Evolutionary conservation across 768 basidiomycete genomes (phyloP), one percentile per base, ranked within the genome.

Genomic region (Cyclocybe cylindracea): DNA sequence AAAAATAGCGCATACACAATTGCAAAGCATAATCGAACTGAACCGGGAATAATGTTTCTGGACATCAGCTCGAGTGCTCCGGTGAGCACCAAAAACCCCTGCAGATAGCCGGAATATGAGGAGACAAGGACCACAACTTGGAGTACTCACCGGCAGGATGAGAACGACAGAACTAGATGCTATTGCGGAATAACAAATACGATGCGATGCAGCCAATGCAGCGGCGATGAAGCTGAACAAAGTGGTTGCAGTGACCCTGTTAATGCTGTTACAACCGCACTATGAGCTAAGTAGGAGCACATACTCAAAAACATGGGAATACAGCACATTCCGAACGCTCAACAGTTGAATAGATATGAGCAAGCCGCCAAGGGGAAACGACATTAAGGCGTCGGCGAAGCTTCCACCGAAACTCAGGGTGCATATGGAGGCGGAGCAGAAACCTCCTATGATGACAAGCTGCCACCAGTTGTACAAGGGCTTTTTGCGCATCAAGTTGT

Each of bases 31-130:
- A 94, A 75, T 36, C 90, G 79, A 32, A 94, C 91, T 9, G 89
- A 86, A n/a, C 93, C 91, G 0, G 89, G 77, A 31, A 92, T 83
- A 60, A 95, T 86, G 55, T 89, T 89, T 13, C 90, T 80, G 3
- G 89, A 87, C 52, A 89, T 82, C 16, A 93, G 70, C 63, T 94
- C 92, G 31, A 94, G 81, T 9, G 85, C 79, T 44, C 87, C 93
- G 59, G 75, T 79, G 10, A 89, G 77, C 8, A 89, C 83, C 45
- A 88, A 81, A 53, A 86, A 86, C 6, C 87, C 87, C 70, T 73
- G 14, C 14, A 34, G 14, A 41, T 10, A 39, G 14, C 7, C 44
- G 29, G 39, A 40, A 47, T 19, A 40, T n/a, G 34, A 39, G 32
- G 18, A 10, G 32, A n/a, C 9, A 52, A 11, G 14, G 1, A 3